phyloP scores from a whole-genome alignment of 1,139 yeast species.

The Kluyveromyces marxianus region DNA sequence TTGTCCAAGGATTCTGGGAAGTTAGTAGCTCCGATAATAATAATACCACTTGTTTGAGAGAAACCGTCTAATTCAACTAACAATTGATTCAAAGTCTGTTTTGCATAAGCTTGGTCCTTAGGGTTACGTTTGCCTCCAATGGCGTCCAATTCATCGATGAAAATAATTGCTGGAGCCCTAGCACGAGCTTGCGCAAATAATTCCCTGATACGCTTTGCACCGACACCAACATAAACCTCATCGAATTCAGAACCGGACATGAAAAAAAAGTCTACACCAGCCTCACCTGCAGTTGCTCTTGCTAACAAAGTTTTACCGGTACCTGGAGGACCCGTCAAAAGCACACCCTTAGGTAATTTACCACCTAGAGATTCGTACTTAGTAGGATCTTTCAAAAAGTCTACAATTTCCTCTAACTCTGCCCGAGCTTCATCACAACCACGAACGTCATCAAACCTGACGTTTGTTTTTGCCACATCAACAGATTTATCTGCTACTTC shows the following conservation, averaged over 20 bases:
- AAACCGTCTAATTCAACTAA: slow-evolving; percentile 96
- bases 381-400: slow-evolving; percentile 90
- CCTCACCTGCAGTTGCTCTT: slow-evolving; percentile 98
- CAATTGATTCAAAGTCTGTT: slow-evolving; percentile 91
- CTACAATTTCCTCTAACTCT: slow-evolving; percentile 94
- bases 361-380: slow-evolving; percentile 97
- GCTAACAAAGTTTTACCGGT: slow-evolving; percentile 97
- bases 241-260: slow-evolving; percentile 99
- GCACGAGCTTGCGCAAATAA: slow-evolving; percentile 88
- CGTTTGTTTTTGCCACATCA: slow-evolving; percentile 82
- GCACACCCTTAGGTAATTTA: slow-evolving; percentile 91
- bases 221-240: slow-evolving; percentile 96
- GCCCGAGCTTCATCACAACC: slow-evolving; percentile 99
- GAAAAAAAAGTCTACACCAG: slow-evolving; percentile 96
- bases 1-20: slow-evolving; percentile 95
- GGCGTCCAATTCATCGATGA: slow-evolving; percentile 95
- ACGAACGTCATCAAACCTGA: slow-evolving; percentile 84
- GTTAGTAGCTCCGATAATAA: slow-evolving; percentile 96
- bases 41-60: slow-evolving; percentile 85
- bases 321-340: slow-evolving; percentile 98
- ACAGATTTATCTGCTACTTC: slow-evolving; percentile 70
- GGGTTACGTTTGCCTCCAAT: slow-evolving; percentile 98
- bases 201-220: slow-evolving; percentile 96
- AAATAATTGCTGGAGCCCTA: slow-evolving; percentile 93
- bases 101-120: slow-evolving; percentile 94